A percentile compares a stretch with the other conserved stretches of the same genome.
These are phyloP conservation scores for Chaetomiaceae sp. DNA, from an alignment of 2,329 filamentous ascomycete genomes.

Conservation along the genomic window DNA sequence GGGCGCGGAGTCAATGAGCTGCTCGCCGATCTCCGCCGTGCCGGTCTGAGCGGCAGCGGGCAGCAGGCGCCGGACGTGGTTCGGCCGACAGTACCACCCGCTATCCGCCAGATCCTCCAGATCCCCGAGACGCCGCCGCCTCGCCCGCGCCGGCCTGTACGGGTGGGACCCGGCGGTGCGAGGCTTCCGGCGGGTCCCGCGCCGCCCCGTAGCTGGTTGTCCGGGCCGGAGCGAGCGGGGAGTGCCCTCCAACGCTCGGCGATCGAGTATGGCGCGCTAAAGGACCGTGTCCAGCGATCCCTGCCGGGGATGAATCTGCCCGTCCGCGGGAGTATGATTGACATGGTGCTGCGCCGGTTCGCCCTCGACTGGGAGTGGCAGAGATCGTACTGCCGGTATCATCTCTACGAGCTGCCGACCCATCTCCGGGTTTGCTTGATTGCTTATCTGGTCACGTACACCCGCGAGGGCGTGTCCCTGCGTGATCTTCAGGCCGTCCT, in stretches of 20 bases:
- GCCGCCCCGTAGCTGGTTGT: conserved; percentile 55
- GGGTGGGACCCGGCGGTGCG: conserved; percentile 45
- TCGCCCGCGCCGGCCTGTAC: conserved; percentile 41
- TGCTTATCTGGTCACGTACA: conserved; percentile 44
- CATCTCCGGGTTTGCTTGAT: conserved; percentile 50
- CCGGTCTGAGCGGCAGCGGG: conserved; percentile 31
- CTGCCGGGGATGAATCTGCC: conserved; percentile 46
- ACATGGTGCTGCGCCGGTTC: conserved; percentile 47
- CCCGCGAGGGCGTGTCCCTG: conserved; percentile 44
- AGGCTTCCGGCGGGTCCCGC: conserved; percentile 55
- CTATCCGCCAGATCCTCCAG: conserved; percentile 55
- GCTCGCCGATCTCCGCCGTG: conserved; percentile 53
- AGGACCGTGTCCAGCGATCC: conserved; percentile 8
- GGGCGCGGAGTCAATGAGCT: conserved; percentile 55
- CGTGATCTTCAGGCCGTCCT: conserved; percentile 49
- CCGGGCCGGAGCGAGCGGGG: conserved; percentile 30
- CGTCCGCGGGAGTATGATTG: conserved; percentile 46
- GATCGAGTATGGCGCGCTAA: background rate
- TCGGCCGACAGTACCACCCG: conserved; percentile 54
- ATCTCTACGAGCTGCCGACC: conserved; percentile 52
- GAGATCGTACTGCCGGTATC: conserved; percentile 51
- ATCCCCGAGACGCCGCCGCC: conserved; percentile 54
- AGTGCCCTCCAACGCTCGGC: conserved; percentile 6
- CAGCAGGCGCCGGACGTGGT: conserved; percentile 19
- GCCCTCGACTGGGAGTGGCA: conserved; percentile 53